phyloP scores from a whole-genome alignment of 2,329 filamentous ascomycete species.

The Torrubiella hemipterigena region DNA sequence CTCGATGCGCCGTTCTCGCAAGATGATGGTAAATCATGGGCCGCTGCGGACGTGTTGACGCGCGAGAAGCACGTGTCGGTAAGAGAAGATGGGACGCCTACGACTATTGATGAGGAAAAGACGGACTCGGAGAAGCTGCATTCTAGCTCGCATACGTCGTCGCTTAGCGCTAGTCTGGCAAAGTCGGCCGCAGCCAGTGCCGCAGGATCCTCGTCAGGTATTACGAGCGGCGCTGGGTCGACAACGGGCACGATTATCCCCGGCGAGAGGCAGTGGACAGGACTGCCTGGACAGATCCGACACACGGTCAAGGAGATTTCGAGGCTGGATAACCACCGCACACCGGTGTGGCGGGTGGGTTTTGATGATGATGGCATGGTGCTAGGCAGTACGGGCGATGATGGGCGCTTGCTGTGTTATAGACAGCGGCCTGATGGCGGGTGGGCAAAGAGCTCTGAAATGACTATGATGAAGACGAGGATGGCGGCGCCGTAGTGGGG shows the following conservation, averaged over 20 bases:
- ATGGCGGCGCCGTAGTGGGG: slow-evolving; percentile 31
- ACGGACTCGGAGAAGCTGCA: slow-evolving; percentile 16
- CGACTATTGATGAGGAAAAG: slow-evolving; percentile 18
- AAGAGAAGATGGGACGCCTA: slow-evolving; percentile 13
- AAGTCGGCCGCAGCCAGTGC: slow-evolving; percentile 26
- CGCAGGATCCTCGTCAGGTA: slow-evolving; percentile 4
- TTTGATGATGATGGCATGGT: slow-evolving; percentile 63
- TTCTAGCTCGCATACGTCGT: slow-evolving; percentile 30
- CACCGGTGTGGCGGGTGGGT: slow-evolving; percentile 63
- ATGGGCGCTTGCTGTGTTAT: slow-evolving; percentile 54
- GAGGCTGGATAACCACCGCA: slow-evolving; percentile 53
- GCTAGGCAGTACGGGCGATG: slow-evolving; percentile 64
- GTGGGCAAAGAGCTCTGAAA: slow-evolving; percentile 49
- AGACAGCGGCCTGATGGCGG: slow-evolving; percentile 44
- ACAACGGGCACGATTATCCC: too few species aligned
- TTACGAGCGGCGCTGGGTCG: slow-evolving; percentile 6
- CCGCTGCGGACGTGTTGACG: slow-evolving; percentile 30
- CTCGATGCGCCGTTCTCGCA: slow-evolving; percentile 46
- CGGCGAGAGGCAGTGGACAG: slow-evolving; percentile 39
- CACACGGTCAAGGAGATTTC: slow-evolving; percentile 54
- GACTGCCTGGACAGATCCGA: slow-evolving; percentile 51
- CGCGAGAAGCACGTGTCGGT: slow-evolving; percentile 14
- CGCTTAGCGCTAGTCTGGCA: slow-evolving; percentile 40
- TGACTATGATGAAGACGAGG: slow-evolving; percentile 43
- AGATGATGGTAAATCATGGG: slow-evolving; percentile 38